phyloP scores from a whole-genome alignment of 1,284 basidiomycete genomes.

The Coriolopsis trogii region DNA sequence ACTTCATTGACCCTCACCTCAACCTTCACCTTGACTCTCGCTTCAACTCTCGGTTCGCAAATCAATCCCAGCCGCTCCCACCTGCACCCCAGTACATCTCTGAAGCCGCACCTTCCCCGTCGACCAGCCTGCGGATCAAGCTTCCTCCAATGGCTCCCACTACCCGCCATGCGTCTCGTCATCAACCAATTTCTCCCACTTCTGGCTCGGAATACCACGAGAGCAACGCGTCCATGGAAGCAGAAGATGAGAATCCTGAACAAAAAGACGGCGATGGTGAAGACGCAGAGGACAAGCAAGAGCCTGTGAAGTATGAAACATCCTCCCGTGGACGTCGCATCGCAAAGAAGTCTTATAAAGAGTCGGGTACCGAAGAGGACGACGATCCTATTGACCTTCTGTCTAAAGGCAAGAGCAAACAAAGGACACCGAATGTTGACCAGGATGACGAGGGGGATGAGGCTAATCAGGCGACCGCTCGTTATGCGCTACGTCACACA shows the following conservation, averaged over 20 bases:
- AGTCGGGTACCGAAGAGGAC: constrained; percentile 53
- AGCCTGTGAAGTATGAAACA: constrained; percentile 29
- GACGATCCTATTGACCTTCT: constrained; percentile 28
- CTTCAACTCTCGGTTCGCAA: constrained; percentile 4
- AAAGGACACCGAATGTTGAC: constrained; percentile 39
- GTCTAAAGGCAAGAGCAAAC: constrained; percentile 30
- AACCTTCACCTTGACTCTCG: not conserved
- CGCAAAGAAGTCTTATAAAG: constrained; percentile 48
- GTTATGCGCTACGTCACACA: constrained; percentile 24
- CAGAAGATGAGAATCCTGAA: constrained; percentile 32
- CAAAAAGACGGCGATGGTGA: constrained; percentile 33
- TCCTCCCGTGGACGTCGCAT: constrained; percentile 52
- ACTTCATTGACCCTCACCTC: not conserved
- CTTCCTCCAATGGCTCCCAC: constrained; percentile 34
- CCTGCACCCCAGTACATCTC: constrained; percentile 2
- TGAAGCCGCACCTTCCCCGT: constrained; percentile 9
- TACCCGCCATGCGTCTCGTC: constrained; percentile 29
- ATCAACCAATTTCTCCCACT: constrained; percentile 28
- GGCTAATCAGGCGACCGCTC: constrained; percentile 7
- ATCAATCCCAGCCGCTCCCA: not conserved
- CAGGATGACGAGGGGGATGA: constrained; percentile 33
- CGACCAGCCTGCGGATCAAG: constrained; percentile 26
- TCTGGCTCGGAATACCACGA: constrained; percentile 72
- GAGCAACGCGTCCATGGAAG: constrained; percentile 52
- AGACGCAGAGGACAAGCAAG: constrained; percentile 21